phyloP scores from a whole-genome alignment of 208 protist genomes.

The Tetramitus jugosus region DNA sequence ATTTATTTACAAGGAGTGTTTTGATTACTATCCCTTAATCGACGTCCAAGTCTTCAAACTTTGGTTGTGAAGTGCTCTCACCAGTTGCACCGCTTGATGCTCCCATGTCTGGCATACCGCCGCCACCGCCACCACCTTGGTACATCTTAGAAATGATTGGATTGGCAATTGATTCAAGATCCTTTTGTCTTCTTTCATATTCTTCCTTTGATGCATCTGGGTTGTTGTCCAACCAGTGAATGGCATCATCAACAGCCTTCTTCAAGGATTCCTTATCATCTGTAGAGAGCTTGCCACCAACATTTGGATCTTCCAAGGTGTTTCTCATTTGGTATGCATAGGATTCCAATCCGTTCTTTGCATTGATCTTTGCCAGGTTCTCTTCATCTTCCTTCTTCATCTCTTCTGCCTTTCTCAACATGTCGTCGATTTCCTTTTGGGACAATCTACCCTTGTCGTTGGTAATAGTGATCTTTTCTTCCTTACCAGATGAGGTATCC shows the following conservation, averaged over 20 bases:
- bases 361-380: slow-evolving; percentile 53
- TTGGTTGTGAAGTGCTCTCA: too few relatives aligned
- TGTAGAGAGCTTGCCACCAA: slow-evolving; percentile 54
- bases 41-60: slow-evolving; percentile 17
- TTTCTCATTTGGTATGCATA: slow-evolving; percentile 81
- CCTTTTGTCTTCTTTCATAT: slow-evolving; percentile 67
- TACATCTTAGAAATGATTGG: slow-evolving; percentile 91
- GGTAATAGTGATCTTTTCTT: slow-evolving; percentile 55
- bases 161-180: slow-evolving; percentile 69
- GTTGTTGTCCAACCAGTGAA: slow-evolving; percentile 73
- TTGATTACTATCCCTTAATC: slow-evolving; percentile 1
- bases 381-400: too few relatives aligned
- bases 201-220: slow-evolving; percentile 59
- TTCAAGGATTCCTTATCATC: slow-evolving; percentile 55
- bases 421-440: slow-evolving; percentile 83
- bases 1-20: too few relatives aligned
- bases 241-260: slow-evolving; percentile 54
- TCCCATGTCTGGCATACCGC: not conserved
- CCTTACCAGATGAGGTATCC: slow-evolving; percentile 43
- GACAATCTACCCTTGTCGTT: slow-evolving; percentile 81
- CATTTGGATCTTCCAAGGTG: slow-evolving; percentile 59
- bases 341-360: slow-evolving; percentile 69
- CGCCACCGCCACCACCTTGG: slow-evolving; percentile 45
- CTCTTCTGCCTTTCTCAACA: slow-evolving; percentile 80
- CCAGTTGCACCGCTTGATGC: not conserved